A percentile compares a stretch with the other conserved stretches of the same genome.
phyloP scores from a whole-genome alignment of 1,284 basidiomycete species.

The Fomitopsis palustris region DNA sequence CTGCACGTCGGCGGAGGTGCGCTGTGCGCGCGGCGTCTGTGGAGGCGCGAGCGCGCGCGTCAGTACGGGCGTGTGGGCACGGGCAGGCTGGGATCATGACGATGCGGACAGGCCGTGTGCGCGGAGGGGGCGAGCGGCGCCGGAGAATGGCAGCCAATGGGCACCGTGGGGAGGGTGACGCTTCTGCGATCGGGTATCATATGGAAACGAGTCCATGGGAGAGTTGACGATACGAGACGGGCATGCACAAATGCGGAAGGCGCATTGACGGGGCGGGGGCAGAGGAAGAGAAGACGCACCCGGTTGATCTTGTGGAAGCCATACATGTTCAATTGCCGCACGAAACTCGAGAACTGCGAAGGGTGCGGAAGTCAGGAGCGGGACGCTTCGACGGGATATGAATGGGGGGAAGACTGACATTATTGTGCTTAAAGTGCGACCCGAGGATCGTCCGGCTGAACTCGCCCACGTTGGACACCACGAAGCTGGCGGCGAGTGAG shows the following conservation, averaged over 20 bases:
- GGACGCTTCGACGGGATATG: slow-evolving; percentile 5
- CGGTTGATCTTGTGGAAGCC: slow-evolving; percentile 84
- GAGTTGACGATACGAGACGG: not conserved
- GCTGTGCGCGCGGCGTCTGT: slow-evolving; percentile 80
- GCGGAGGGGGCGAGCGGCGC: not conserved
- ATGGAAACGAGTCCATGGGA: not conserved
- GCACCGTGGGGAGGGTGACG: not conserved
- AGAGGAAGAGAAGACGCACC: slow-evolving; percentile 34
- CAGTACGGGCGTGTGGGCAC: not conserved
- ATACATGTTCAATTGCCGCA: slow-evolving; percentile 90
- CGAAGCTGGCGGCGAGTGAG: slow-evolving; percentile 45
- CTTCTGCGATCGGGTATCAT: not conserved
- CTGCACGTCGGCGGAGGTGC: slow-evolving; percentile 75
- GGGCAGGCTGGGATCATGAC: not conserved
- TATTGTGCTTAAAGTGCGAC: slow-evolving; percentile 82
- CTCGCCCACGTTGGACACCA: slow-evolving; percentile 79
- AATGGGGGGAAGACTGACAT: slow-evolving; percentile 45
- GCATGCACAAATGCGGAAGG: not conserved
- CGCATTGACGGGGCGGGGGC: not conserved
- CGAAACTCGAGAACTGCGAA: slow-evolving; percentile 80
- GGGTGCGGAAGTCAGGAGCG: slow-evolving; percentile 3
- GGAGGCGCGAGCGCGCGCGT: not conserved
- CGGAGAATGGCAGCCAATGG: not conserved
- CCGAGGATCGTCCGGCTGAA: slow-evolving; percentile 79
- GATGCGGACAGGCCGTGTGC: not conserved